Conservation (phyloP, 2,329 filamentous ascomycete species). For the Ophiostoma quercus region DNA sequence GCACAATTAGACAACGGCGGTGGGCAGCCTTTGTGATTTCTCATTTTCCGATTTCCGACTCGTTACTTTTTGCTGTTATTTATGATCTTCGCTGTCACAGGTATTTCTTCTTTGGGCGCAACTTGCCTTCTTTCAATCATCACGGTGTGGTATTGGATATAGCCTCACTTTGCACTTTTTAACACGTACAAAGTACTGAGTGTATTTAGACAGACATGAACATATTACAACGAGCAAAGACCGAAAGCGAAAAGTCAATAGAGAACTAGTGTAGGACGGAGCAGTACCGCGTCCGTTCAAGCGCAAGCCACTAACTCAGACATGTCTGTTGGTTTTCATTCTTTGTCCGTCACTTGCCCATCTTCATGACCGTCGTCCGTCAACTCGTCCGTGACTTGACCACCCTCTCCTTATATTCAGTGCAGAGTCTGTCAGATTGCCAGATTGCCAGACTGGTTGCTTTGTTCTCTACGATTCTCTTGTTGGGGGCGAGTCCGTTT, state of each 20-base stretch:
- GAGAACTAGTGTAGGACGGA: background rate
- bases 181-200: no score
- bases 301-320: background rate
- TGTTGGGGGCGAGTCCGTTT: background rate
- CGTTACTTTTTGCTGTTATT: background rate
- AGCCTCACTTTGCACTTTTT: no score
- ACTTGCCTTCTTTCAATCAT: background rate
- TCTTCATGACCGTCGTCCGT: no score
- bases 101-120: background rate
- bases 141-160: no score
- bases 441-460: no score
- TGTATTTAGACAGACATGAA: background rate
- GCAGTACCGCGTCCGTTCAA: constrained; percentile 3
- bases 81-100: background rate
- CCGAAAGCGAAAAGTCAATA: background rate
- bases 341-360: background rate
- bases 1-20: background rate
- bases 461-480: no score
- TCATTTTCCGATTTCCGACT: background rate
- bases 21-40: background rate
- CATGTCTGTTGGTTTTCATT: background rate
- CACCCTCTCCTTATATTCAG: no score
- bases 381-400: no score
- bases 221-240: background rate
- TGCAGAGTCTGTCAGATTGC: no score